Evolutionary conservation across 2,329 filamentous ascomycete species (phyloP).

Genomic region (Ophiostoma sp.): DNA sequence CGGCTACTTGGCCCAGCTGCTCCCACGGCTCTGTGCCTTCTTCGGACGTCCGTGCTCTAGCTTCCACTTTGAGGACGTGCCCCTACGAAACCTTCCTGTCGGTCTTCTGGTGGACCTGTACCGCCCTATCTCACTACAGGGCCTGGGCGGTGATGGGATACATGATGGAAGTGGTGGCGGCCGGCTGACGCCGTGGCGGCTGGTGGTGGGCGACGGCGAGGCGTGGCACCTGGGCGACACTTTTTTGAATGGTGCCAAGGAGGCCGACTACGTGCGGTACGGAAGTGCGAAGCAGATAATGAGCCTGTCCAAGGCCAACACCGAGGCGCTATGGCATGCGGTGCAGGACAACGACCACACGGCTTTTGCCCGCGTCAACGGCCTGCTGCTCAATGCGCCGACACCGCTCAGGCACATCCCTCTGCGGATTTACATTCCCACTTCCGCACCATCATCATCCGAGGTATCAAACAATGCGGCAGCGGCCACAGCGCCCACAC

Average conservation of each 20-base stretch:
- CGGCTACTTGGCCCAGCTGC: constrained; percentile 53
- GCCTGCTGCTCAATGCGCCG: constrained; percentile 68
- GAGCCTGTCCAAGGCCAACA: constrained; percentile 78
- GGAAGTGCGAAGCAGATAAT: constrained; percentile 87
- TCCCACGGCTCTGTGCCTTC: constrained; percentile 51
- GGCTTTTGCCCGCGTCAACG: constrained; percentile 68
- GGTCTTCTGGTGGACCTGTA: constrained; percentile 54
- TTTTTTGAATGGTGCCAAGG: constrained; percentile 60
- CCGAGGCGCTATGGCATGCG: constrained; percentile 73
- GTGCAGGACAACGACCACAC: constrained; percentile 71
- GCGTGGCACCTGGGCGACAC: constrained; percentile 58
- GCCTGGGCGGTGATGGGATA: background rate
- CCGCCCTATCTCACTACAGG: constrained; percentile 35
- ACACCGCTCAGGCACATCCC: constrained; percentile 77
- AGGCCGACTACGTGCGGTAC: constrained; percentile 81
- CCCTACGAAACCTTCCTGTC: constrained; percentile 49
- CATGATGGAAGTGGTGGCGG: background rate
- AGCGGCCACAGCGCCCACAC: constrained; percentile 21
- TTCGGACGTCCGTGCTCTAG: constrained; percentile 51
- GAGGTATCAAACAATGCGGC: constrained; percentile 27
- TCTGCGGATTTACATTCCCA: constrained; percentile 77
- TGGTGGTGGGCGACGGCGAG: constrained; percentile 49
- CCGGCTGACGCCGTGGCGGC: constrained; percentile 45
- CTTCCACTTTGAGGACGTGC: constrained; percentile 53
- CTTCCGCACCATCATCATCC: constrained; percentile 45